phyloP scores from a whole-genome alignment of 129 eudicot genomes.

The Logfia minima region DNA sequence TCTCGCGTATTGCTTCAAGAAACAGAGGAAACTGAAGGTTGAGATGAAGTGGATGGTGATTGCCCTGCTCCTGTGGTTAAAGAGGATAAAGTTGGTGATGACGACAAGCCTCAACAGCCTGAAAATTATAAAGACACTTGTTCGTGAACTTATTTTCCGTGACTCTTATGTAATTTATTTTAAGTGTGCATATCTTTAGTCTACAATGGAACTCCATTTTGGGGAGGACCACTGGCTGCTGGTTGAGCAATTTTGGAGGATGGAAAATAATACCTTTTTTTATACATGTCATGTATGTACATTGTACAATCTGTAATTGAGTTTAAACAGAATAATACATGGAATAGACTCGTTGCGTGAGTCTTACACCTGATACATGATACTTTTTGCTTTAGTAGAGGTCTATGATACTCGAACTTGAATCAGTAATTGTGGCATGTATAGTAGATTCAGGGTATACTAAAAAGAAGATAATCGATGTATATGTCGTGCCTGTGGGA shows the following conservation, averaged over 20 bases:
- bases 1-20: conserved; percentile 43
- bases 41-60: no score
- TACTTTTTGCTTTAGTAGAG: neutral
- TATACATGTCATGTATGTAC: no score
- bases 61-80: conserved; percentile 32
- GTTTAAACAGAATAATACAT: conserved; percentile 12
- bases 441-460: no score
- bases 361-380: neutral
- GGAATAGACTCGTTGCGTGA: neutral
- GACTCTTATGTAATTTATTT: neutral
- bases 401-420: neutral
- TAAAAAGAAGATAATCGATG: no score
- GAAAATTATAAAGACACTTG: no score
- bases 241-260: no score
- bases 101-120: no score
- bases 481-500: no score
- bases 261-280: conserved; percentile 2
- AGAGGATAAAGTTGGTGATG: conserved; percentile 41
- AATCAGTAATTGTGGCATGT: neutral
- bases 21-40: no score
- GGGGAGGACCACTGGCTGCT: no score
- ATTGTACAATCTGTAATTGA: conserved; percentile 18
- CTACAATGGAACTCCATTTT: neutral
- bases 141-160: no score
- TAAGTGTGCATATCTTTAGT: neutral